phyloP scores from a whole-genome alignment of 2,329 filamentous ascomycete genomes.

The Fusarium avenaceum region DNA sequence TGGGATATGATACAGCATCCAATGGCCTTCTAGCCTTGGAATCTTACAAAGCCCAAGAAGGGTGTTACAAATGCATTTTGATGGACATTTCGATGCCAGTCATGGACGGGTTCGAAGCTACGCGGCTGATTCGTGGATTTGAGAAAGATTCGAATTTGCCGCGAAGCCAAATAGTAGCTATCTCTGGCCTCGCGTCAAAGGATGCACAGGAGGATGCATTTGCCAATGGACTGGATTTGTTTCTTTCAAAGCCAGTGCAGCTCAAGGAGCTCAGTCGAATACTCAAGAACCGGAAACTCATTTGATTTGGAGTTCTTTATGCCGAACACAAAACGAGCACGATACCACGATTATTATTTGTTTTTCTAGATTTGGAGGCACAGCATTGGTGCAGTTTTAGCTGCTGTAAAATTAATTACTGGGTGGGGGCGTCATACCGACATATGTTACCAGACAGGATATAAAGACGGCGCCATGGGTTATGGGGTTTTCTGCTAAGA shows the following conservation, averaged over 20 bases:
- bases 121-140: constrained; percentile 62
- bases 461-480: constrained; percentile 21
- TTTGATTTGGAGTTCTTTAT: constrained; percentile 2
- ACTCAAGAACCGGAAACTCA: constrained; percentile 24
- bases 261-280: constrained; percentile 55
- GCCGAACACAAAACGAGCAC: constrained; percentile 19
- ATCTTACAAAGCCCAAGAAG: constrained; percentile 43
- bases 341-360: constrained; percentile 5
- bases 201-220: constrained; percentile 67
- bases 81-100: constrained; percentile 71
- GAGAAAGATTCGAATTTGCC: constrained; percentile 59
- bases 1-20: constrained; percentile 47
- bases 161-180: constrained; percentile 63
- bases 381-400: constrained; percentile 18
- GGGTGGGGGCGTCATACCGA: background rate
- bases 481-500: background rate
- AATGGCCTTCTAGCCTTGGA: constrained; percentile 55
- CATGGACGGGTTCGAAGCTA: constrained; percentile 67
- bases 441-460: constrained; percentile 32
- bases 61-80: constrained; percentile 52
- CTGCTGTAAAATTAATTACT: constrained; percentile 12
- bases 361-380: background rate
- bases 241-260: constrained; percentile 67
- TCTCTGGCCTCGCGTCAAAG: constrained; percentile 66
- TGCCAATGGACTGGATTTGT: constrained; percentile 67